Conservation (phyloP, 805 yeast genomes). For the Lipomyces lipofer region DNA sequence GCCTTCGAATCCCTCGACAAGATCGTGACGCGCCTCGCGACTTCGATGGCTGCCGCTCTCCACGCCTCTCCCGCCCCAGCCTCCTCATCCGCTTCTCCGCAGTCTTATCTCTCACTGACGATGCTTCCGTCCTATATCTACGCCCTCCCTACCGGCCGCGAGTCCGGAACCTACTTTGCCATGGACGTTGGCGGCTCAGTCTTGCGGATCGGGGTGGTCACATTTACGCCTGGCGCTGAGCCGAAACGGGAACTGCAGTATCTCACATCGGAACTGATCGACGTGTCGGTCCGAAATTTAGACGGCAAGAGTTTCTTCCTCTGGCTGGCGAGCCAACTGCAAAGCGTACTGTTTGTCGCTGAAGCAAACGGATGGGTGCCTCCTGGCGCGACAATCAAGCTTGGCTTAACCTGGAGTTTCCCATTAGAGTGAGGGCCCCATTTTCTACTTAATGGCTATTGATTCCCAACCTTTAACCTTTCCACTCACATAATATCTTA, state of each 20-base stretch:
- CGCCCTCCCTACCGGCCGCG: slow-evolving; percentile 73
- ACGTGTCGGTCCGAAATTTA: slow-evolving; percentile 33
- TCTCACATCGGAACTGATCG: slow-evolving; percentile 29
- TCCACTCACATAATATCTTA: too few species aligned
- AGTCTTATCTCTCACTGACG: slow-evolving; percentile 7
- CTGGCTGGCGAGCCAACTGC: slow-evolving; percentile 38
- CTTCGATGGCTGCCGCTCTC: slow-evolving; percentile 19
- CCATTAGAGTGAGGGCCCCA: slow-evolving; percentile 34
- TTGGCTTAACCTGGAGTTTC: slow-evolving; percentile 42
- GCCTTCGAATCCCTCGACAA: slow-evolving; percentile 16
- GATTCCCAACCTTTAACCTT: not conserved
- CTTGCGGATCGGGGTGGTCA: slow-evolving; percentile 83
- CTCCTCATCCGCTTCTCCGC: slow-evolving; percentile 8
- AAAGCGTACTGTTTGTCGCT: slow-evolving; percentile 11
- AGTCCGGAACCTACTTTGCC: slow-evolving; percentile 72
- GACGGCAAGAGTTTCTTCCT: slow-evolving; percentile 37
- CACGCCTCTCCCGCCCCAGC: slow-evolving; percentile 6
- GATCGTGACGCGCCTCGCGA: slow-evolving; percentile 17
- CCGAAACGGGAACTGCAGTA: slow-evolving; percentile 24
- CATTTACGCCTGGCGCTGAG: slow-evolving; percentile 57
- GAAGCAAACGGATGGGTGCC: slow-evolving; percentile 11
- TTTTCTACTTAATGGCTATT: not conserved
- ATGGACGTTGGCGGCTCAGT: slow-evolving; percentile 93
- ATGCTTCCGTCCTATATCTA: slow-evolving; percentile 88
- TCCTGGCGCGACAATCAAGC: slow-evolving; percentile 7